Evolutionary conservation across 192 early-diverging fungal genomes (phyloP).

Genomic region (Thoreauomyces humboldtii): DNA sequence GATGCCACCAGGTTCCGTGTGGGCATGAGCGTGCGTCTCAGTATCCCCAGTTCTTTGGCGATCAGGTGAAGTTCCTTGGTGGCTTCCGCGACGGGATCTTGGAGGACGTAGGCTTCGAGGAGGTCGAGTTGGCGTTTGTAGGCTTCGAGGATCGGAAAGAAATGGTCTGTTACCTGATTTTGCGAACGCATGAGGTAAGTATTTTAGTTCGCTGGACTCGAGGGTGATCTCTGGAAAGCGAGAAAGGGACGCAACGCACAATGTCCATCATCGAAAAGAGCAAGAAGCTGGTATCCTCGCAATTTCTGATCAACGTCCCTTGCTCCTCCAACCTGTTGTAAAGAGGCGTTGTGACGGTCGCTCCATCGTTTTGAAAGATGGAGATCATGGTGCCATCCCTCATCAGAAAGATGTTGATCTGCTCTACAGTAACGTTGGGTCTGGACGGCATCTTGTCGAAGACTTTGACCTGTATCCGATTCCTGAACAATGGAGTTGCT

Average conservation of each 20-base stretch:
- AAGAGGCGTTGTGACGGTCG: slow-evolving; percentile 11
- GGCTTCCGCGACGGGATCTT: slow-evolving; percentile 21
- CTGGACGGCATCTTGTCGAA: neutral
- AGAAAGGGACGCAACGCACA: too few species aligned
- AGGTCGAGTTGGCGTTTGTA: slow-evolving; percentile 19
- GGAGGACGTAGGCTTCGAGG: slow-evolving; percentile 23
- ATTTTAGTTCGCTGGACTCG: too few species aligned
- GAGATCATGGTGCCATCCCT: slow-evolving; percentile 29
- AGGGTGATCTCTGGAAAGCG: too few species aligned
- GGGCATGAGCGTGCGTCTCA: slow-evolving; percentile 24
- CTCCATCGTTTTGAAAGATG: slow-evolving; percentile 34
- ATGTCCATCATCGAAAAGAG: slow-evolving; percentile 35
- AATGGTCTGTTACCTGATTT: slow-evolving; percentile 33
- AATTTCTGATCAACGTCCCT: slow-evolving; percentile 24
- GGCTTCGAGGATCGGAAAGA: slow-evolving; percentile 32
- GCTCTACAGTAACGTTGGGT: slow-evolving; percentile 24
- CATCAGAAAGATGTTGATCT: slow-evolving; percentile 31
- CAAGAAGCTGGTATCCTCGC: slow-evolving; percentile 32
- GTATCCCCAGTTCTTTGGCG: slow-evolving; percentile 29
- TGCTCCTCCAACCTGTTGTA: slow-evolving; percentile 16
- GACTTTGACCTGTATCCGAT: slow-evolving; percentile 1
- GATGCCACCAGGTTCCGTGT: slow-evolving; percentile 17
- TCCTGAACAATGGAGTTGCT: slow-evolving; percentile 17
- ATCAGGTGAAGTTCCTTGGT: slow-evolving; percentile 37
- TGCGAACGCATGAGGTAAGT: too few species aligned